A percentile compares a stretch with the other conserved stretches of the same genome.
phyloP scores from a whole-genome alignment of 768 basidiomycete species.

The Leccinum subgranulosum region DNA sequence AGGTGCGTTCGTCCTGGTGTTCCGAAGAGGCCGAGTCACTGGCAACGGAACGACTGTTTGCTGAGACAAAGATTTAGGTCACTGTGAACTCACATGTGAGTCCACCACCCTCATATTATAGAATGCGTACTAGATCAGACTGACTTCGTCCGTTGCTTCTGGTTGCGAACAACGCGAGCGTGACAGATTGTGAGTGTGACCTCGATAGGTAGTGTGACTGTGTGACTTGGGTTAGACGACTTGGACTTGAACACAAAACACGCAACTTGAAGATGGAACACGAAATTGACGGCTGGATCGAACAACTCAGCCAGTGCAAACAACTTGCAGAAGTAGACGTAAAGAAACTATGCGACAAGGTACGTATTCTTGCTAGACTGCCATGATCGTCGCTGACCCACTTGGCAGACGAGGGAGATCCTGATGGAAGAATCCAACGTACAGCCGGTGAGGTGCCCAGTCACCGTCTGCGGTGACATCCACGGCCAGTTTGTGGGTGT shows the following conservation, averaged over 20 bases:
- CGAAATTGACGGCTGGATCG: conserved; percentile 97
- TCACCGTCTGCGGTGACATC: conserved; percentile 99
- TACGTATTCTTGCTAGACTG: conserved; percentile 24
- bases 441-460: conserved; percentile 96
- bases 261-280: conserved; percentile 38
- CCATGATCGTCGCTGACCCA: conserved; percentile 18
- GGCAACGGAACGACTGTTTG: background rate
- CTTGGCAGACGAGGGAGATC: conserved; percentile 86
- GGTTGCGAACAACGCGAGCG: conserved; percentile 28
- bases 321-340: conserved; percentile 94
- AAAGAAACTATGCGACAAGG: conserved; percentile 99
- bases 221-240: conserved; percentile 22
- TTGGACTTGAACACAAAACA: conserved; percentile 15
- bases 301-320: conserved; percentile 95
- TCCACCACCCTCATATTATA: background rate
- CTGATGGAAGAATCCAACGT: conserved; percentile 99
- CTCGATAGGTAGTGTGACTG: conserved; percentile 24
- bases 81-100: background rate
- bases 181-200: conserved; percentile 31
- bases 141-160: conserved; percentile 32
- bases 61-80: background rate
- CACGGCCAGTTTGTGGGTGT: conserved; percentile 98
- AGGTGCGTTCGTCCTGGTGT: background rate
- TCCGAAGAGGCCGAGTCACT: background rate
- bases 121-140: background rate